Percentiles rank a stretch among this genome's conserved stretches.
Conservation (phyloP, 1,284 basidiomycete species). For the Fomitiporia mediterranea region DNA sequence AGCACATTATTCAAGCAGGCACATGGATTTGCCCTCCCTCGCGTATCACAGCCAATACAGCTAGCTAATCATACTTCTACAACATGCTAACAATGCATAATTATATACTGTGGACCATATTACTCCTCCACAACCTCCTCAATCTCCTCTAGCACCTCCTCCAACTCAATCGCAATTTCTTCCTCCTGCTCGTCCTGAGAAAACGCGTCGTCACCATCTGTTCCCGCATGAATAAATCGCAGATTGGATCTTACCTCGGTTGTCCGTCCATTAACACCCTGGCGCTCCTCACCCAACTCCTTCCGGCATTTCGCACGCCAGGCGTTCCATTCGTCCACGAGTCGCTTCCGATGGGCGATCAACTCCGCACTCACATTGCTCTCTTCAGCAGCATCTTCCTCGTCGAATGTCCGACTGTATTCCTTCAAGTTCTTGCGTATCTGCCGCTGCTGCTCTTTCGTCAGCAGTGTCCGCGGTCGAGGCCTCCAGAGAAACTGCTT, state of each 20-base stretch:
- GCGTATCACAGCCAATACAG: no score
- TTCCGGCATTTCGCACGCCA: conserved; percentile 72
- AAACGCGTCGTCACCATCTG: neutral
- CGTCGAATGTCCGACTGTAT: conserved; percentile 90
- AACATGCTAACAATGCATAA: no score
- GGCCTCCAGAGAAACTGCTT: conserved; percentile 99
- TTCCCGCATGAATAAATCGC: neutral
- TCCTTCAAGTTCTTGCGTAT: conserved; percentile 91
- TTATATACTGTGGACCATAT: no score
- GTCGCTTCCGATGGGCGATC: conserved; percentile 84
- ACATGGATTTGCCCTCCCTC: no score
- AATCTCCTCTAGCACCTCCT: conserved; percentile 86
- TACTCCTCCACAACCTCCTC: conserved; percentile 64
- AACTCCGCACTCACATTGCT: conserved; percentile 93
- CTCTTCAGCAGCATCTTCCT: conserved; percentile 95
- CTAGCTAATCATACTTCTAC: no score
- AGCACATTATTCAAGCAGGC: no score
- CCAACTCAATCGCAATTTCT: conserved; percentile 86
- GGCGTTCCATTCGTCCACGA: conserved; percentile 98
- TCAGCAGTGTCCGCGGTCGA: conserved; percentile 82
- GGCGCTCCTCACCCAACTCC: conserved; percentile 49
- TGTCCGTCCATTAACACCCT: conserved; percentile 34
- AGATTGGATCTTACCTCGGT: conserved; percentile 23
- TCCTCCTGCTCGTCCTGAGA: conserved; percentile 61
- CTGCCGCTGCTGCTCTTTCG: conserved; percentile 85